Evolutionary conservation across 169 alveolate genomes (phyloP).

Genomic region (Plasmodium sp.): DNA sequence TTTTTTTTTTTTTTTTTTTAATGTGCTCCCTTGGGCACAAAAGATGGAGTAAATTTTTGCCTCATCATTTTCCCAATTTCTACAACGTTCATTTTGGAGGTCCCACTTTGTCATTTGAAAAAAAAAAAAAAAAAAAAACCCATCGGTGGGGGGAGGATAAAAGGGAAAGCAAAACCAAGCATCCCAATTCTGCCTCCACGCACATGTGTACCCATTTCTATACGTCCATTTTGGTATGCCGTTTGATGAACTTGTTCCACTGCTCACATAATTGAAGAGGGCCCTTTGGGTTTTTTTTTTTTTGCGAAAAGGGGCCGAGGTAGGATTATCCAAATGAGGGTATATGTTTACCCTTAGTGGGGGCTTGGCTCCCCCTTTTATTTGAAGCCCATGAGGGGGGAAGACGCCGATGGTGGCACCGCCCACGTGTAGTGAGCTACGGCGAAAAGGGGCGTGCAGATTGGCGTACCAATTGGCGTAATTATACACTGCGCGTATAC

Average conservation of each 20-base stretch:
- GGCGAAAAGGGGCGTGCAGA: neutral
- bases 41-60: neutral
- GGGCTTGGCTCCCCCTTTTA: neutral
- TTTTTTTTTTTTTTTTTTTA: neutral
- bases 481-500: neutral
- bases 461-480: too few species aligned
- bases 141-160: neutral
- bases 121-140: neutral
- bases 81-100: neutral
- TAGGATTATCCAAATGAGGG: neutral
- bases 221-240: neutral
- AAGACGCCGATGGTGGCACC: neutral
- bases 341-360: neutral
- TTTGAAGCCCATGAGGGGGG: neutral
- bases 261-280: neutral
- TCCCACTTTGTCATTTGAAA: neutral
- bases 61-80: neutral
- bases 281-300: neutral
- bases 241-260: neutral
- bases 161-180: neutral
- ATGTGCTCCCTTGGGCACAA: neutral
- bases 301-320: neutral
- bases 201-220: neutral
- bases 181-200: neutral
- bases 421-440: neutral